Percentiles rank a stretch among this genome's conserved stretches.
Conservation (phyloP, 768 basidiomycete species). For the Leucosporidium yakuticum region DNA sequence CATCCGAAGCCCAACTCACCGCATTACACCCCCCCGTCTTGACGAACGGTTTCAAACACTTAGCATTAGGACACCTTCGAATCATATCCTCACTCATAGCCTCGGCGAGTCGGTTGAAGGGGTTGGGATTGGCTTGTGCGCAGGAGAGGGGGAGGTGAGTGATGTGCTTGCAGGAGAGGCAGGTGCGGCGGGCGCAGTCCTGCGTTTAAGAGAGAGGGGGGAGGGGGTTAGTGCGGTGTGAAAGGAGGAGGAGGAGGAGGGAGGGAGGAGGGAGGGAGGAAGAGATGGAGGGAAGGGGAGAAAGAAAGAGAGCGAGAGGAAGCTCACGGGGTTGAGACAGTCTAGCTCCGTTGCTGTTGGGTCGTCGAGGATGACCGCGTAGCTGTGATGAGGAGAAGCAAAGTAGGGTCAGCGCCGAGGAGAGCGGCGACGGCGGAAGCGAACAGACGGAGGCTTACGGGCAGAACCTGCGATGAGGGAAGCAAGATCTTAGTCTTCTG, state of each 20-base stretch:
- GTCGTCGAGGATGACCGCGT: constrained; percentile 5
- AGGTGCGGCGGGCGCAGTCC: constrained; percentile 9
- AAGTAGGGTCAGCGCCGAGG: too few species aligned
- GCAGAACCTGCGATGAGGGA: background rate
- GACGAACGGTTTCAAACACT: constrained; percentile 4
- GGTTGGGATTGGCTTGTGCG: constrained; percentile 4
- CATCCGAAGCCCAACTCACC: background rate
- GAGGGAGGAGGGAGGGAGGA: background rate
- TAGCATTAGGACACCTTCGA: background rate
- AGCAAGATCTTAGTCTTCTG: background rate
- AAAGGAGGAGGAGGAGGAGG: background rate
- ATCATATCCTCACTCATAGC: constrained; percentile 3
- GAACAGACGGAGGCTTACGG: background rate
- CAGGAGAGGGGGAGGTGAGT: background rate
- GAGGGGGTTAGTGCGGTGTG: background rate
- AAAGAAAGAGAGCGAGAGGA: too few species aligned
- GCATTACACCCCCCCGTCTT: constrained; percentile 9
- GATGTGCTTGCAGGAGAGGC: constrained; percentile 3
- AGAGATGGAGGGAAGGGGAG: too few species aligned
- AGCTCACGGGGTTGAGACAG: constrained; percentile 10
- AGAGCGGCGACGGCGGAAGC: too few species aligned
- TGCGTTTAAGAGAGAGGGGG: background rate
- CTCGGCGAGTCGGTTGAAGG: constrained; percentile 8
- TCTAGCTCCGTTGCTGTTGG: background rate
- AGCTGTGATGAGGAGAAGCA: background rate